Evolutionary conservation across 1,139 yeast genomes (phyloP).

Genomic region (Scheffersomyces stambukii): DNA sequence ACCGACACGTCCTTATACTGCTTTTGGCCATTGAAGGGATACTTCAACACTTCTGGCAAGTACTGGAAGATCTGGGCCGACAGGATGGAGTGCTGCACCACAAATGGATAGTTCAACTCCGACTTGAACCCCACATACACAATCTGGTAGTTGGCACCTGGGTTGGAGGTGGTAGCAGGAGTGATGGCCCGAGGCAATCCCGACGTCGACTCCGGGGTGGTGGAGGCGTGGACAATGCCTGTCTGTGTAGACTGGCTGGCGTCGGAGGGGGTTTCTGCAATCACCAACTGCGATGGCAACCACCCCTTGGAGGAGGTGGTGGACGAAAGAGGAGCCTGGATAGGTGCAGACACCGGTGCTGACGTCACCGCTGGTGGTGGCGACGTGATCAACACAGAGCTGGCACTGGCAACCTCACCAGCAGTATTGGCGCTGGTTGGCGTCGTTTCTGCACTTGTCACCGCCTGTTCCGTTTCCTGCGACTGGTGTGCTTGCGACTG

Average conservation of each 20-base stretch:
- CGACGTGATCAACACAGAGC: slow-evolving; percentile 5
- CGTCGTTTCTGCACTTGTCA: no score
- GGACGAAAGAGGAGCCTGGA: slow-evolving; percentile 9
- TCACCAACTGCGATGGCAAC: slow-evolving; percentile 48
- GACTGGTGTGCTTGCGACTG: no score
- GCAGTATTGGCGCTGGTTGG: no score
- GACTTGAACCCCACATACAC: slow-evolving; percentile 70
- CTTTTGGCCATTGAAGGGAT: slow-evolving; percentile 43
- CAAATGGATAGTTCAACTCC: slow-evolving; percentile 67
- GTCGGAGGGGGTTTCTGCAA: slow-evolving; percentile 28
- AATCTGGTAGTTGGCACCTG: slow-evolving; percentile 48
- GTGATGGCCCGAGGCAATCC: slow-evolving; percentile 69
- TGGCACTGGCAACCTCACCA: slow-evolving; percentile 1
- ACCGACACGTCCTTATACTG: slow-evolving; percentile 44
- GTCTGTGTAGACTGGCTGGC: slow-evolving; percentile 18
- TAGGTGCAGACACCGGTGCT: slow-evolving; percentile 4
- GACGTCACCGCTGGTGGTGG: slow-evolving; percentile 6
- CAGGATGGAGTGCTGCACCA: slow-evolving; percentile 59
- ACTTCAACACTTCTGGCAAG: slow-evolving; percentile 53
- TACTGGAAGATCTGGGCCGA: slow-evolving; percentile 75
- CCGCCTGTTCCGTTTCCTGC: no score
- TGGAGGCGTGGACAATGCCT: slow-evolving; percentile 25
- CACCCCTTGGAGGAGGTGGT: slow-evolving; percentile 32
- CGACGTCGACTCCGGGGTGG: slow-evolving; percentile 37
- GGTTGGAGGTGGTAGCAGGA: slow-evolving; percentile 42